These are phyloP conservation scores for Monocercomonoides exilis DNA, from an alignment of 78 protist species.

Conservation along the genomic window DNA sequence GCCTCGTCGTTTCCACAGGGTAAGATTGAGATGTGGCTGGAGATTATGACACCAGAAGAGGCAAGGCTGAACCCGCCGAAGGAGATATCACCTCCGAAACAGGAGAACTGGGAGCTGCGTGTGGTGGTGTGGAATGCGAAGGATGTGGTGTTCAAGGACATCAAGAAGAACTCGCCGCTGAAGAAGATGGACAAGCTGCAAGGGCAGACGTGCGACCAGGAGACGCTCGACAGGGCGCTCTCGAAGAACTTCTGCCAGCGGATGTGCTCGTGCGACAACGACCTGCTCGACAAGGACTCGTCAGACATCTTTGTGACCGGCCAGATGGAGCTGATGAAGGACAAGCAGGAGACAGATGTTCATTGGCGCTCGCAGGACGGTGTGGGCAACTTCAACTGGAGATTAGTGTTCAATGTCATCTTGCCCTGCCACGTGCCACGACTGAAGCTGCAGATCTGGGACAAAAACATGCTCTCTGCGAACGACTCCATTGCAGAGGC, in stretches of 20 bases:
- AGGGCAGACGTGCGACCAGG: background rate
- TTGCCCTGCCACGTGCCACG: background rate
- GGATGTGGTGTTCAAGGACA: conserved; percentile 21
- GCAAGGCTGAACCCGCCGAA: conserved; percentile 14
- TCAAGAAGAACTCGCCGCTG: background rate
- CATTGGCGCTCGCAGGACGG: background rate
- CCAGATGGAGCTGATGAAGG: background rate
- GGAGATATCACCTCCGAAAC: conserved; percentile 8
- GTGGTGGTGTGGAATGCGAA: conserved; percentile 13
- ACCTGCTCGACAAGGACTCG: background rate
- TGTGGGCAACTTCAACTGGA: background rate
- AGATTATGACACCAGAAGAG: conserved; percentile 26
- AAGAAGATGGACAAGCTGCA: background rate
- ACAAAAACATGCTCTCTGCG: conserved; percentile 24
- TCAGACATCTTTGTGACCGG: background rate
- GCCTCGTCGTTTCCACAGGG: conserved; percentile 26
- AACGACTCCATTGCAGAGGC: conserved; percentile 35
- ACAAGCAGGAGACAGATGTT: background rate
- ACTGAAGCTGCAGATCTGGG: conserved; percentile 36
- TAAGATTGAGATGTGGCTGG: conserved; percentile 29
- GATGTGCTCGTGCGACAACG: background rate
- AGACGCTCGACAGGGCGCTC: background rate
- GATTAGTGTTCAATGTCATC: background rate
- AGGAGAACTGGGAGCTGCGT: conserved; percentile 15
- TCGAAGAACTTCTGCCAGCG: background rate